Base-by-base conservation (phyloP, 148 eudicot species). In the Fallopia convolvulus region DNA sequence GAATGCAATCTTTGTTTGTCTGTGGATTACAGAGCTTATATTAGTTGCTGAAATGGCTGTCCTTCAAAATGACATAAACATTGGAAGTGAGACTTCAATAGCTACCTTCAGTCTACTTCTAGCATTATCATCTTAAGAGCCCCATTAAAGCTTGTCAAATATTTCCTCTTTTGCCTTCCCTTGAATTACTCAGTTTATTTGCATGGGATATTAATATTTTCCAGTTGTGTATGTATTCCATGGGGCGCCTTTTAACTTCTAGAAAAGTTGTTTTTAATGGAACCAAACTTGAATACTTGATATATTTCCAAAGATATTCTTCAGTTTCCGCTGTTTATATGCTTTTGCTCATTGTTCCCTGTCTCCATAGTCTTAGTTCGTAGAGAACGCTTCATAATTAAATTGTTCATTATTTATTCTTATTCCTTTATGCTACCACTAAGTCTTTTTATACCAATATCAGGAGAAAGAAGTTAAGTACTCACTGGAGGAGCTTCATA, bases 401-500 rank as follows among this genome's bases (percentile, higher is more conserved):
- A 3, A 26, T 72, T 72, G 50, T 1, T 17, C 74, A 40, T 15
- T 70, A 40, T 70, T 40, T 26, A 1, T 72, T 41, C 47, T 72
- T 72, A 72, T 72, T 10, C 55, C 13, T 42, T 48, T 46, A 46
- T 73, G 75, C 32, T 46, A 26, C 17, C 32, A 20, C 32, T 46
- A 23, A 42, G 6, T 10, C 14, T 77, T 23, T 12, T 12, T 9
- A 2, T 63, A 8, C 17, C n/a, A 81, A 66, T 79, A 79, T 78
- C 82, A 94, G 99, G 87, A 94, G 89, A 83, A 92, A 82, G 80
- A 90, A 87, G 79, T 60, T 91, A 82, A 86, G 94, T 14, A n/a
- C 60, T 80, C 97, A 92, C 30, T 94, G 99, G 99, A 94, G 97
- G 81, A 90, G 63, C 77, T 94, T 88, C 77, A 83, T 94, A 90